Conservation (phyloP, 352 stramenopile species). For the Pythium dissimile region DNA sequence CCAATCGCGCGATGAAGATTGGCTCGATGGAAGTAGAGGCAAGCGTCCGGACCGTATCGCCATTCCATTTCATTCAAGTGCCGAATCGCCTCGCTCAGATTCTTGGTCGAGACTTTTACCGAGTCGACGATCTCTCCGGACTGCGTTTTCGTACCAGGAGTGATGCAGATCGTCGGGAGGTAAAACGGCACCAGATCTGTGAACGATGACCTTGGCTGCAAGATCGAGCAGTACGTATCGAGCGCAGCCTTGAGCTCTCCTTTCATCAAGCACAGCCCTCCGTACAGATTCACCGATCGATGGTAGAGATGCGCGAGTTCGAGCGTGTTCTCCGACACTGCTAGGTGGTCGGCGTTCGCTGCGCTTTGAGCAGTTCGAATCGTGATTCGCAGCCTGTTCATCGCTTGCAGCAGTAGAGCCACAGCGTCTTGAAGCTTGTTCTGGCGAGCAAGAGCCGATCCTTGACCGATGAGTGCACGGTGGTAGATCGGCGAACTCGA, state of each 20-base stretch:
- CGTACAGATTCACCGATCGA: slow-evolving; percentile 41
- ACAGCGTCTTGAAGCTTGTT: slow-evolving; percentile 37
- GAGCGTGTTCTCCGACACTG: neutral
- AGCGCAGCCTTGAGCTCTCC: slow-evolving; percentile 45
- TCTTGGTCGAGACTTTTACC: slow-evolving; percentile 38
- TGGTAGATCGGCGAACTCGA: slow-evolving; percentile 30
- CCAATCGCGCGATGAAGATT: slow-evolving; percentile 47
- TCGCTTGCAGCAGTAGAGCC: slow-evolving; percentile 36
- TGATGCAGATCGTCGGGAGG: slow-evolving; percentile 41
- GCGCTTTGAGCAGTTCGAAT: slow-evolving; percentile 16
- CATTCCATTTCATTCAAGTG: slow-evolving; percentile 55
- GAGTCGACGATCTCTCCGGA: slow-evolving; percentile 43
- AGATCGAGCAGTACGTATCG: slow-evolving; percentile 40
- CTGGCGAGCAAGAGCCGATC: slow-evolving; percentile 34
- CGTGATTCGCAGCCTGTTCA: slow-evolving; percentile 28
- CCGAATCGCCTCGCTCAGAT: slow-evolving; percentile 37
- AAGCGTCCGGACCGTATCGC: slow-evolving; percentile 51
- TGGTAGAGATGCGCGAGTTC: slow-evolving; percentile 36
- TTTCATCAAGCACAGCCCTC: slow-evolving; percentile 44
- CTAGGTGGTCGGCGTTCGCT: neutral
- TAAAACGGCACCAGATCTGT: slow-evolving; percentile 20
- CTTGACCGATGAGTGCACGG: slow-evolving; percentile 46
- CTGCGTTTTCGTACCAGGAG: slow-evolving; percentile 35
- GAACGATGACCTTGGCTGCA: slow-evolving; percentile 13
- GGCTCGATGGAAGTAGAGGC: slow-evolving; percentile 57